Evolutionary conservation across 164 flowering plant genomes (phyloP).

Genomic region (Sedum album): DNA sequence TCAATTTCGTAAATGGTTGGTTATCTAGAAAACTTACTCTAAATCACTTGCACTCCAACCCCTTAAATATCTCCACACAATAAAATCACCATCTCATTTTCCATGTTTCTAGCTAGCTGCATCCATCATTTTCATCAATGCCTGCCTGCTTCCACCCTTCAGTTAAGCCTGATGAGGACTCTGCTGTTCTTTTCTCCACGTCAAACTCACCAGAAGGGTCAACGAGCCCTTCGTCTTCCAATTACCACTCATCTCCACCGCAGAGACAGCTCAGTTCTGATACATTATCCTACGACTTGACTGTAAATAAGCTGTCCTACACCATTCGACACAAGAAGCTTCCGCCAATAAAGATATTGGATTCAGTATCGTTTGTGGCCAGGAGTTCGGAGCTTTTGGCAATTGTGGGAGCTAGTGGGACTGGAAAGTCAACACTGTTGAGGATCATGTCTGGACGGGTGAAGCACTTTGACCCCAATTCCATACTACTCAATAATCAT

Average conservation of each 20-base stretch:
- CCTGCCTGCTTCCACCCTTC: constrained; percentile 24
- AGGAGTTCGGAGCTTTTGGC: constrained; percentile 62
- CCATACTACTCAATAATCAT: constrained; percentile 37
- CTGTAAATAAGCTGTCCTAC: constrained; percentile 53
- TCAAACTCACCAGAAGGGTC: constrained; percentile 48
- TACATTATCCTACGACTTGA: constrained; percentile 22
- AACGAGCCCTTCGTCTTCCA: constrained; percentile 46
- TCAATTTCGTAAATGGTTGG: background rate
- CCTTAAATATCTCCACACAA: background rate
- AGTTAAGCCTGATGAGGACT: constrained; percentile 37
- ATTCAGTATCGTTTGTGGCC: constrained; percentile 63
- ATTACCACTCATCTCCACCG: constrained; percentile 31
- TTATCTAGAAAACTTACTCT: constrained; percentile 13
- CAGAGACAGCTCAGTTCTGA: constrained; percentile 17
- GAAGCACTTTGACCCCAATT: constrained; percentile 39
- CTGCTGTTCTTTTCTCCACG: constrained; percentile 45
- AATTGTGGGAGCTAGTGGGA: constrained; percentile 86
- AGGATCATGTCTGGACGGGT: constrained; percentile 65
- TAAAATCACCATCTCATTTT: background rate
- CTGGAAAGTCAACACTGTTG: constrained; percentile 80
- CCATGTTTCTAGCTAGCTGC: background rate
- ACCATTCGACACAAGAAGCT: constrained; percentile 26
- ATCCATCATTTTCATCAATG: background rate
- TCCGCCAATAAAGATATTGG: constrained; percentile 44
- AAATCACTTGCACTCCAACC: background rate